These are phyloP conservation scores for Aegilops speltoides DNA, from an alignment of 176 grass and related monocot species.

Conservation along the genomic window DNA sequence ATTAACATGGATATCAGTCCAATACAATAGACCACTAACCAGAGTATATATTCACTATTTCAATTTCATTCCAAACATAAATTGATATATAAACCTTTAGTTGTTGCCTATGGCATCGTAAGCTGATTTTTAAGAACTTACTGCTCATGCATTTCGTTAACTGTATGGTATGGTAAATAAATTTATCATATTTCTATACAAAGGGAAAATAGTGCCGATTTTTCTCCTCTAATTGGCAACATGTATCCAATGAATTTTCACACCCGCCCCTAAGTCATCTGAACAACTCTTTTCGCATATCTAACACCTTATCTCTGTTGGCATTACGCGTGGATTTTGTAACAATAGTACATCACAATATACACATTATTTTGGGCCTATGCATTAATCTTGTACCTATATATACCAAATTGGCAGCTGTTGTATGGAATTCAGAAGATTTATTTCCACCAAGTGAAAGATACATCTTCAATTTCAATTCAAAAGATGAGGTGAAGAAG, in stretches of 20 bases:
- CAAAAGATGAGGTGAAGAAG: slow-evolving; percentile 82
- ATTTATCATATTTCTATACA: not conserved
- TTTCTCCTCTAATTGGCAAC: not conserved
- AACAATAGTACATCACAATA: not conserved
- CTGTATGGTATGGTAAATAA: not conserved
- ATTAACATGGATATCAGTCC: not conserved
- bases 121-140: not conserved
- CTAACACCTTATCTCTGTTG: not conserved
- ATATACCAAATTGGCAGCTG: slow-evolving; percentile 45
- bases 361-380: not conserved
- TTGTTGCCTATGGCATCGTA: not conserved
- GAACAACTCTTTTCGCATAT: not conserved
- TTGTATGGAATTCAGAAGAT: slow-evolving; percentile 78
- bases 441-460: slow-evolving; percentile 79
- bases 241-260: not conserved
- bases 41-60: not conserved
- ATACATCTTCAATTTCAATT: slow-evolving; percentile 77
- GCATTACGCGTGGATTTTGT: not conserved
- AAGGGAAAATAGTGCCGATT: not conserved
- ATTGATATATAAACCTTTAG: not conserved
- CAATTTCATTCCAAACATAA: slow-evolving; percentile 15
- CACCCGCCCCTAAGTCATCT: not conserved
- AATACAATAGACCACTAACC: not conserved
- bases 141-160: not conserved
- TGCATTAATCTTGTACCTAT: not conserved